Percentiles rank a stretch among this genome's conserved stretches.
phyloP scores from a whole-genome alignment of 1,139 yeast species.

The Pichia kudriavzevii region DNA sequence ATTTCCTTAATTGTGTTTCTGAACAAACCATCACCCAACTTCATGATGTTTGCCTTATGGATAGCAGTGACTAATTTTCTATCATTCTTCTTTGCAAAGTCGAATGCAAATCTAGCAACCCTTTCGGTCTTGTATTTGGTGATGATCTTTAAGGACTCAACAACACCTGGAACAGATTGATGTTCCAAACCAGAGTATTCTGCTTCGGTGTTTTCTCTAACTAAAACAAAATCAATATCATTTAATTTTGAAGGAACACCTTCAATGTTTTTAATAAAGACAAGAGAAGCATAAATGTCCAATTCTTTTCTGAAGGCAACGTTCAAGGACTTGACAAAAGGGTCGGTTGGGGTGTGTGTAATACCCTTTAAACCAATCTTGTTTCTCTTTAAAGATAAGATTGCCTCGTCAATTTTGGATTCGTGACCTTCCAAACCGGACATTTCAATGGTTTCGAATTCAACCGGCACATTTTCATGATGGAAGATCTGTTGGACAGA shows the following conservation, averaged over 20 bases:
- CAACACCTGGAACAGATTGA: constrained; percentile 96
- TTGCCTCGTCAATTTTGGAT: constrained; percentile 70
- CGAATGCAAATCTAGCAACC: constrained; percentile 95
- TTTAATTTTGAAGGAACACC: constrained; percentile 88
- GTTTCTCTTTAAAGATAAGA: constrained; percentile 87
- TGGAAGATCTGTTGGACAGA: constrained; percentile 87
- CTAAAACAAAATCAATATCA: constrained; percentile 86
- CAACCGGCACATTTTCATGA: constrained; percentile 81
- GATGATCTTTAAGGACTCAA: constrained; percentile 91
- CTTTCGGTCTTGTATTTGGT: constrained; percentile 94
- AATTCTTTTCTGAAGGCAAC: constrained; percentile 95
- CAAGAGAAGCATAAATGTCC: constrained; percentile 91
- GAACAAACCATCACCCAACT: constrained; percentile 96
- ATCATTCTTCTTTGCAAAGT: constrained; percentile 87
- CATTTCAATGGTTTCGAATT: constrained; percentile 88
- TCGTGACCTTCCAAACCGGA: constrained; percentile 63
- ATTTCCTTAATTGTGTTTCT: constrained; percentile 88
- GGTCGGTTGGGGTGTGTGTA: constrained; percentile 75
- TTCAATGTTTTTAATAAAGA: constrained; percentile 86
- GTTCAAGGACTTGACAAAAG: constrained; percentile 73
- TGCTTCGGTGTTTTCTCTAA: constrained; percentile 97
- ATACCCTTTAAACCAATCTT: constrained; percentile 96
- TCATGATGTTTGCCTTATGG: constrained; percentile 99
- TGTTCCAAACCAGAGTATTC: constrained; percentile 98
- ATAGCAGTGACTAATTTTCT: constrained; percentile 92